phyloP scores from a whole-genome alignment of 139 green algal genomes.

The Tetraselmis chui region DNA sequence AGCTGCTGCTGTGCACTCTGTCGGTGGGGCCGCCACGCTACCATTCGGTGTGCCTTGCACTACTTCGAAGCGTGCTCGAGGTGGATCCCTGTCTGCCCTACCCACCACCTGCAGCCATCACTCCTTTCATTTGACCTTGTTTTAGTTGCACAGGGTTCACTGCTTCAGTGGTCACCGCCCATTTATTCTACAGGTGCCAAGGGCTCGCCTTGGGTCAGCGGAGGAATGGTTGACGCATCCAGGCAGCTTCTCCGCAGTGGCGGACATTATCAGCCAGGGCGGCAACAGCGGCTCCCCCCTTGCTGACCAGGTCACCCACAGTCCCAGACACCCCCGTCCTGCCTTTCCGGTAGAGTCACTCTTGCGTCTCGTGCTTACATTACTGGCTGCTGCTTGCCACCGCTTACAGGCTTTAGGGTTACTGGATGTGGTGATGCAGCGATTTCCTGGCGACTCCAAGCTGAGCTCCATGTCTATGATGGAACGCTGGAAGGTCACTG shows the following conservation, averaged over 20 bases:
- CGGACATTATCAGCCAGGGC: background rate
- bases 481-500: background rate
- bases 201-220: background rate
- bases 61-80: background rate
- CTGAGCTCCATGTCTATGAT: background rate
- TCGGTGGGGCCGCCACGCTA: background rate
- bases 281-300: background rate
- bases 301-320: background rate
- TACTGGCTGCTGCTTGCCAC: background rate
- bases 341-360: background rate
- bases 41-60: background rate
- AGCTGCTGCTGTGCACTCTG: background rate
- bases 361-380: background rate
- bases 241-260: background rate
- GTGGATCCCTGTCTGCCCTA: too few species aligned
- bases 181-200: background rate
- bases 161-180: too few species aligned
- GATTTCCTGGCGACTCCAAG: background rate
- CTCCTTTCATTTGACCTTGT: too few species aligned
- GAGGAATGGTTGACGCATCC: background rate
- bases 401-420: background rate
- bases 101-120: too few species aligned
- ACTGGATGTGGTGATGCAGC: background rate
- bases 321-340: background rate
- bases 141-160: too few species aligned